Evolutionary conservation across 2,329 filamentous ascomycete genomes (phyloP), one percentile per base, ranked within the genome.

Genomic region (Aspergillus costaricaensis): DNA sequence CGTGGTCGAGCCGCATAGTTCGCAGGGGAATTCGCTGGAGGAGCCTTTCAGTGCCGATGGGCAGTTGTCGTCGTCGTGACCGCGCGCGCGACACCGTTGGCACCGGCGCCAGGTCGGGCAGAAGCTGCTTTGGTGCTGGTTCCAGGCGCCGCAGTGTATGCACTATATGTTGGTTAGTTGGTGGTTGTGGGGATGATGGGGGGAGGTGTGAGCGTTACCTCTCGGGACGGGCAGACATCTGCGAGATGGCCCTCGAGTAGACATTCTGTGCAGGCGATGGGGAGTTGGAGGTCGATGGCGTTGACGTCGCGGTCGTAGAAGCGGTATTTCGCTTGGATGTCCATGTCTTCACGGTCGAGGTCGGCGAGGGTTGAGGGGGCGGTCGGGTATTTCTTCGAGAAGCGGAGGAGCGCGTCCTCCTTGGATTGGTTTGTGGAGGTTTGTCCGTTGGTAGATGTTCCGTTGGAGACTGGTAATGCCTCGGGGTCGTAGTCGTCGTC

Each of bases 21-120:
- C 84, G 70, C 89, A 92, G 2, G 82, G 81, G 50, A 83, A 76
- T 21, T 79, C 76, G n/a, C 65, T 58, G 25, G 81, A 80, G 58
- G 88, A 85, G 15, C 80, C 80, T 62, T 81, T 82, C 15, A 90
- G 79, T 62, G 86, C 85, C 63, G 88, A 85, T 2, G 74, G 67
- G 69, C 89, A 91, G 7, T 75, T 66, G 1, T 62, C 66, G 17
- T 76, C 73, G 54, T 68, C 66, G 68, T 92, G 89, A 9, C 88
- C 89, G 47, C 83, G 77, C 72, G 88, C 84, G 51, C 80, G 82
- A 73, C 89, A 91, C 69, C 85, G 86, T 52, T 75, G 69, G 65
- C 79, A 81, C 63, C 78, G 69, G 60, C 72, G 68, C 70, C 77
- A 77, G 23, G 69, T 65, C 17, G 79, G 77, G 57, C 79, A 81